Evolutionary conservation across 106 monocot species (phyloP), one percentile per base, ranked within the genome.

Genomic region (Platanthera zijinensis): DNA sequence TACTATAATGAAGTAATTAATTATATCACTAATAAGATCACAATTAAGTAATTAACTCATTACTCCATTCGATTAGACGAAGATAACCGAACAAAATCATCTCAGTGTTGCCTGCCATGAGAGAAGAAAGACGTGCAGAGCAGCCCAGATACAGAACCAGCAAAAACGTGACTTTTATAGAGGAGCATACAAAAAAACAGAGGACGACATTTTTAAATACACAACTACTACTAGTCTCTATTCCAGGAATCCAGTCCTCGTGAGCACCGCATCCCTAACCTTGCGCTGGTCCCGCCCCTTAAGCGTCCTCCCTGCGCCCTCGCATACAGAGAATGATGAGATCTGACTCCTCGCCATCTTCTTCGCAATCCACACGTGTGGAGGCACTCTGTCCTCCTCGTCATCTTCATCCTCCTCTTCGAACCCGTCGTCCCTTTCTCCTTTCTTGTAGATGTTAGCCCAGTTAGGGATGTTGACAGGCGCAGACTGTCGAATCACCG

Each of bases 221-320:
- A 61, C 18, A 18, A 18, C n/a, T n/a, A 19, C n/a, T 61, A 19
- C n/a, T 15, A 61, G 45, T 14, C 15, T 2, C 54, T 47, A 85
- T 83, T 91, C 91, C 10, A 92, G 49, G 84, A 92, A 92, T 11
- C 91, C 91, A 70, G 91, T 92, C 46, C 74, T 86, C 15, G 84
- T 83, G 53, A 88, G 88, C 57, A 92, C 84, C 66, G 86, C 91
- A 78, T 88, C 88, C 86, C 91, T 86, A 47, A 92, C 86, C 78
- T 77, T 92, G 57, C 84, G 80, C 52, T 88, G 86, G 45, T 92
- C 91, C 30, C 91, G 84, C 8, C 91, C 91, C 73, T 92, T 92
- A 70, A 92, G 83, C 1, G 91, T 92, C 78, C 91, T 88, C 80
- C 91, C 91, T 39, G 75, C 86, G 3, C 91, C 91, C 62, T 92